Percentiles rank a stretch among this genome's conserved stretches.
phyloP scores from a whole-genome alignment of 257 asterid genomes.

The Salvia rosmarinus region DNA sequence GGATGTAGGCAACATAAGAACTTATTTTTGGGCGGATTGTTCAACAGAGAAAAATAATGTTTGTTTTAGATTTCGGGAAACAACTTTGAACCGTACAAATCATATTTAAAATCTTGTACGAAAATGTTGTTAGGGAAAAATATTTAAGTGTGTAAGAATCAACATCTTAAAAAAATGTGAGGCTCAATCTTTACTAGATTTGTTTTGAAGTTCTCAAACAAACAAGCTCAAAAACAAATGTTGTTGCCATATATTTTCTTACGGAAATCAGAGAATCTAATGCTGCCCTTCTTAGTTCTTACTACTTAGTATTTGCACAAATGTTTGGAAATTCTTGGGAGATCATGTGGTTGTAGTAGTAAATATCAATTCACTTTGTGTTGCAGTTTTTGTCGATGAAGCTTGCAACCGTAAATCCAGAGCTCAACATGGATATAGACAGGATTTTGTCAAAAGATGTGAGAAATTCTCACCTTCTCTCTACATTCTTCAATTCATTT shows the following conservation, averaged over 20 bases:
- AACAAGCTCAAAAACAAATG: neutral
- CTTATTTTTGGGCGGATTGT: neutral
- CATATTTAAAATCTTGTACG: neutral
- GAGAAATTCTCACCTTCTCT: slow-evolving; percentile 34
- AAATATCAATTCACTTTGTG: slow-evolving; percentile 20
- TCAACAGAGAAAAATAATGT: neutral
- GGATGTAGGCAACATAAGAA: neutral
- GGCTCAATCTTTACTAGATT: neutral
- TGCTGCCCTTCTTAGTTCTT: neutral
- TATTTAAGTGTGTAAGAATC: neutral
- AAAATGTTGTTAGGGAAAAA: neutral
- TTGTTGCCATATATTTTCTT: neutral
- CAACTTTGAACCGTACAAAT: neutral
- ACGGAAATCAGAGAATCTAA: neutral
- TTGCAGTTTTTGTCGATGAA: slow-evolving; percentile 90
- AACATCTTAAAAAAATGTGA: neutral
- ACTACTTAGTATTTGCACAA: neutral
- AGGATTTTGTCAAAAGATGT: slow-evolving; percentile 75
- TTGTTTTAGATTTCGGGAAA: neutral
- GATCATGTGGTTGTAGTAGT: neutral
- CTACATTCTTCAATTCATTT: neutral
- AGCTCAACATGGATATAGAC: slow-evolving; percentile 65
- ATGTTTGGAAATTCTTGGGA: neutral
- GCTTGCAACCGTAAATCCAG: slow-evolving; percentile 87
- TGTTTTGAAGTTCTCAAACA: neutral